These are phyloP conservation scores for Domatiomyces catenatus DNA, from an alignment of 2,329 filamentous ascomycete genomes.

Conservation along the genomic window DNA sequence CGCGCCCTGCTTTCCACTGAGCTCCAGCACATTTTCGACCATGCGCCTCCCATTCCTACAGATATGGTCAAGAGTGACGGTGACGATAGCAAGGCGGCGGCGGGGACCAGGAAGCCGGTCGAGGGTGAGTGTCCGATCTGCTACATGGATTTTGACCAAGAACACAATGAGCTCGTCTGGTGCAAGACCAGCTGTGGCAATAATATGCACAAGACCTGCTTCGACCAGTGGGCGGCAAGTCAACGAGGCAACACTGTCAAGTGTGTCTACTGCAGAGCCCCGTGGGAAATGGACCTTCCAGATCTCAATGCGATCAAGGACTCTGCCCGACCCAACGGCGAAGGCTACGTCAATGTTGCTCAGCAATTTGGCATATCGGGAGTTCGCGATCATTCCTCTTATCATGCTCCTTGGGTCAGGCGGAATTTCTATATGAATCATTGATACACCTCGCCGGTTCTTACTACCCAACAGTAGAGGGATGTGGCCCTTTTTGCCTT, in stretches of 20 bases:
- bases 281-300: conserved; percentile 24
- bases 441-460: too few species aligned
- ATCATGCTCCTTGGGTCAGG: conserved; percentile 26
- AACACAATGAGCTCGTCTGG: conserved; percentile 37
- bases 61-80: conserved; percentile 24
- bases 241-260: conserved; percentile 22
- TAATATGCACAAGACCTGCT: conserved; percentile 45
- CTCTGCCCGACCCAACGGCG: conserved; percentile 19
- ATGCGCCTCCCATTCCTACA: conserved; percentile 36
- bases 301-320: conserved; percentile 21
- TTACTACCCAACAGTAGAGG: too few species aligned
- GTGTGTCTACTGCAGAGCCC: conserved; percentile 32
- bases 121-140: conserved; percentile 44
- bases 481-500: too few species aligned
- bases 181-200: conserved; percentile 48
- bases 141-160: conserved; percentile 38
- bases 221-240: conserved; percentile 36
- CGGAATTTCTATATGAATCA: conserved; percentile 7
- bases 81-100: conserved; percentile 25
- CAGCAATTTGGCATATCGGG: conserved; percentile 27
- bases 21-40: conserved; percentile 39
- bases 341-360: conserved; percentile 33
- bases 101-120: conserved; percentile 36
- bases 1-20: conserved; percentile 45
- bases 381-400: conserved; percentile 26